Conservation (phyloP, 73 alveolate species). For the Blepharisma stoltei region DNA sequence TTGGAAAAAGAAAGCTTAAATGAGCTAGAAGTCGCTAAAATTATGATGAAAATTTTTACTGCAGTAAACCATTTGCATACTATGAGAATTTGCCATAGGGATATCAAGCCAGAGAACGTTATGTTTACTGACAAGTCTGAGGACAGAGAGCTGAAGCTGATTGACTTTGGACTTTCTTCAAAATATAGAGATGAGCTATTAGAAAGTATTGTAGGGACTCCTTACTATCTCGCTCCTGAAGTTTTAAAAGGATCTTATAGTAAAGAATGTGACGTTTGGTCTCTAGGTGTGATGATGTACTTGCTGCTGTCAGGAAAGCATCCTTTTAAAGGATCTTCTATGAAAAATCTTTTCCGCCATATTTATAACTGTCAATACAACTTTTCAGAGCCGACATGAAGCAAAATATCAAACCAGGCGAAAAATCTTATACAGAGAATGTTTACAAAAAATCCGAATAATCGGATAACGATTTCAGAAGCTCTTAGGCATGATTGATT, state of each 20-base stretch:
- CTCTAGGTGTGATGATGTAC: constrained; percentile 47
- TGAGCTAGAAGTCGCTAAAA: background rate
- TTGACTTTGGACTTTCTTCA: constrained; percentile 20
- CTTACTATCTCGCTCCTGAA: constrained; percentile 32
- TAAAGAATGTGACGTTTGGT: constrained; percentile 42
- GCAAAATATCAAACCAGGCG: constrained; percentile 36
- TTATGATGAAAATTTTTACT: constrained; percentile 41
- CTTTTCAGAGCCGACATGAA: constrained; percentile 40
- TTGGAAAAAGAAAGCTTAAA: background rate
- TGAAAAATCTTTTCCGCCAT: background rate
- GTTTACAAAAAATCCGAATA: constrained; percentile 61
- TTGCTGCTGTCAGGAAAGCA: constrained; percentile 39
- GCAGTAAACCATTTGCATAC: constrained; percentile 43
- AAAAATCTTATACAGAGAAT: constrained; percentile 64
- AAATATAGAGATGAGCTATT: constrained; percentile 19
- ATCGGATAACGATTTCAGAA: constrained; percentile 59
- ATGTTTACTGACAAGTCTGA: constrained; percentile 31
- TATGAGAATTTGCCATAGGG: constrained; percentile 46
- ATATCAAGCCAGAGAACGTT: constrained; percentile 37
- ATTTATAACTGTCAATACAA: background rate
- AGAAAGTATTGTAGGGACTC: constrained; percentile 32
- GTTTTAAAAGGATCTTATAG: constrained; percentile 42
- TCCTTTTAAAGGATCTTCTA: constrained; percentile 42
- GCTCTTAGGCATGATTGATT: constrained; percentile 73
- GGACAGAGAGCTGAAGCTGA: background rate